These are phyloP conservation scores for Thecaphora frezii DNA, from an alignment of 1,284 basidiomycete species.

Conservation along the genomic window DNA sequence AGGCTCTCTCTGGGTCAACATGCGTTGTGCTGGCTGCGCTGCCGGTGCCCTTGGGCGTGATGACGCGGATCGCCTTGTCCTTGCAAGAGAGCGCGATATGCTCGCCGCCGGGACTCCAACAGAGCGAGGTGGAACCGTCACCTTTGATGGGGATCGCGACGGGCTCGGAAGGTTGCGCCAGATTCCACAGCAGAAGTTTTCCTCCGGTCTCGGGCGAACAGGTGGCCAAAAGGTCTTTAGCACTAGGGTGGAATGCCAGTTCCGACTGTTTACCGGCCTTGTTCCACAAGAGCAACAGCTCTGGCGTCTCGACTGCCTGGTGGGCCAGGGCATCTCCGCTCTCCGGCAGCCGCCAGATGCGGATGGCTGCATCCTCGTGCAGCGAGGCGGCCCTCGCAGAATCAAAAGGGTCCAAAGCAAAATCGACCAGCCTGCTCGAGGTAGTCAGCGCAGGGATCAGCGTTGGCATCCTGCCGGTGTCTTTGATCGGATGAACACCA, in stretches of 20 bases:
- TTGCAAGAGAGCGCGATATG: neutral
- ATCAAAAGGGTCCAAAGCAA: constrained; percentile 4
- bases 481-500: constrained; percentile 4
- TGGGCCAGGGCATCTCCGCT: neutral
- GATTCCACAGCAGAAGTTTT: neutral
- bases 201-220: neutral
- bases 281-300: neutral
- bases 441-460: neutral
- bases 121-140: neutral
- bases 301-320: neutral
- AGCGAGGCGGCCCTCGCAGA: neutral
- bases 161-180: neutral
- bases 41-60: neutral
- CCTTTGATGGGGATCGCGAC: neutral
- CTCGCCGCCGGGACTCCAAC: neutral
- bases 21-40: no score
- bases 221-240: neutral
- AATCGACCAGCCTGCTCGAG: constrained; percentile 4
- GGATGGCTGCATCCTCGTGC: neutral
- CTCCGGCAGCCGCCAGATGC: neutral
- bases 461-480: constrained; percentile 4
- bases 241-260: neutral
- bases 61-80: neutral
- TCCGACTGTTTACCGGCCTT: neutral
- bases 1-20: neutral